Percentiles rank a stretch among this genome's conserved stretches.
Conservation (phyloP, 306 rosid genomes). For the Corylus americana region DNA sequence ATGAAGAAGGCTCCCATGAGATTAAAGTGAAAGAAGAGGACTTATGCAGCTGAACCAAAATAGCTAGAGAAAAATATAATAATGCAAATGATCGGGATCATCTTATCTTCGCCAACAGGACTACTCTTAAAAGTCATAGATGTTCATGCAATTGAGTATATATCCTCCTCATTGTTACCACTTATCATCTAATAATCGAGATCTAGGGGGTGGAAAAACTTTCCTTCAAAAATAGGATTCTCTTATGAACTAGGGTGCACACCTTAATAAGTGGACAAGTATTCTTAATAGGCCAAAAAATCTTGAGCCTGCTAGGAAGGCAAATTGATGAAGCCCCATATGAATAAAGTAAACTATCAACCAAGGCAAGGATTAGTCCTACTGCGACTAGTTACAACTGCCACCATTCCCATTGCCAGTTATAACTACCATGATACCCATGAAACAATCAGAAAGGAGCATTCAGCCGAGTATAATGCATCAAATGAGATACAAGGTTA, state of each 20-base stretch:
- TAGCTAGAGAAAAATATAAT: too few species aligned
- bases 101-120: too few species aligned
- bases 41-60: too few species aligned
- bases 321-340: not conserved
- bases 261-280: not conserved
- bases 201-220: not conserved
- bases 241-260: not conserved
- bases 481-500: not conserved
- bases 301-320: not conserved
- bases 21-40: too few species aligned
- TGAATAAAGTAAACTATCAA: not conserved
- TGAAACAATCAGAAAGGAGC: conserved; percentile 7
- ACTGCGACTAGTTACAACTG: not conserved
- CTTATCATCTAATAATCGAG: not conserved
- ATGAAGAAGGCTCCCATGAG: too few species aligned
- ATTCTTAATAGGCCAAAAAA: not conserved
- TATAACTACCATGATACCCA: not conserved
- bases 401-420: not conserved
- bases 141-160: not conserved
- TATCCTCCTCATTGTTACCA: not conserved
- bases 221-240: not conserved
- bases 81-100: too few species aligned
- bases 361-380: not conserved
- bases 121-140: not conserved
- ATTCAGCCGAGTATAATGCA: not conserved